Evolutionary conservation across 805 yeast species (phyloP), one percentile per base, ranked within the genome.

Genomic region (Cyberlindnera euphorbiae): DNA sequence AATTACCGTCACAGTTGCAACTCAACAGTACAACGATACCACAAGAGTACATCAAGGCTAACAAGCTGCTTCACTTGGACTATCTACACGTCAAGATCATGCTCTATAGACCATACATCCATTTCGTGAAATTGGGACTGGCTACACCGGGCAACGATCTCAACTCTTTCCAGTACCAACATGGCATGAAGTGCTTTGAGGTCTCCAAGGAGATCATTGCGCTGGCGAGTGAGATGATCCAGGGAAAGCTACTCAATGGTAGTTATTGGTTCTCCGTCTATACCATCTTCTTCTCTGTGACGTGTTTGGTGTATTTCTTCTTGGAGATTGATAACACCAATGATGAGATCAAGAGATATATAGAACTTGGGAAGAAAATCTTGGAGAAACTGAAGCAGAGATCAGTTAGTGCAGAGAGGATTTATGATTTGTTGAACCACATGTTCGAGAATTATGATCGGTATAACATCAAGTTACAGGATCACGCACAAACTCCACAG

Each of bases 211-310:
- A 81, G 50, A 95, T 82, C 18, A 85, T 88, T 12, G 74, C 79
- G 49, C 58, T 87, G 40, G 89, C 95, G 0, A 77, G 83, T 49
- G 87, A 82, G 44, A 77, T 88, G 85, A 76, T 83, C 39, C 71
- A 75, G 43, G 76, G 77, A 41, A 73, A 82, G 42, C 65, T 84
- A 49, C 64, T 88, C 39, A 77, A 84, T 46, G 96, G 96, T 2
- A 84, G 95, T 1, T 89, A 88, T 56, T 87, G 96, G 96, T 88
- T 86, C 53, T 81, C 93, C n/a, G 79, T 83, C 57, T 88, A 88
- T 58, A 87, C 96, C 0, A 82, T 88, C n/a, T 88, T 88, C 56
- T 88, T 85, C 57, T 79, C 95, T 1, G 89, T 88, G 33, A 95
- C 96, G 0, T 86, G 95, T 47, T 66, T 88, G 49, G 78, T 86